phyloP scores from a whole-genome alignment of 306 rosid genomes.

The Spatholobus suberectus region DNA sequence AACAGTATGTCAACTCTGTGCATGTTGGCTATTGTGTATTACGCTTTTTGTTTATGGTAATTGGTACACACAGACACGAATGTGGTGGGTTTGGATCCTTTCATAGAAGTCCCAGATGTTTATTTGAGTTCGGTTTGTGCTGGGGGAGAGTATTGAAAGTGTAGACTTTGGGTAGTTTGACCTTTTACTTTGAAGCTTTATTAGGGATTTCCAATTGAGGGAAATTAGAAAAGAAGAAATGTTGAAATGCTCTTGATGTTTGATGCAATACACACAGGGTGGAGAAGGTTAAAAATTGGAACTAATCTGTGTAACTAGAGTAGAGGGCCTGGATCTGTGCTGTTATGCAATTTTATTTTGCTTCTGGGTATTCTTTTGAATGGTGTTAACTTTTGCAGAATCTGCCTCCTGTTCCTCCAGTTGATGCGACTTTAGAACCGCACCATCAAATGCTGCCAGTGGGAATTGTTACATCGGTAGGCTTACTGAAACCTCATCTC shows the following conservation, averaged over 20 bases:
- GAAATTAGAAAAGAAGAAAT: background rate
- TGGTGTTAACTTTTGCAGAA: conserved; percentile 56
- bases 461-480: conserved; percentile 86
- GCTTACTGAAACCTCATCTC: conserved; percentile 32
- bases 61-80: background rate
- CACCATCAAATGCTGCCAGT: conserved; percentile 76
- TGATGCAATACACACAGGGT: background rate
- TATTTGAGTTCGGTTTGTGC: conserved; percentile 12
- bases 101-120: background rate
- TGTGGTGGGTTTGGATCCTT: conserved; percentile 1
- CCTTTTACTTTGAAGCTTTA: background rate
- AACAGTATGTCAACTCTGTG: background rate
- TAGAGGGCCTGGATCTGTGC: background rate
- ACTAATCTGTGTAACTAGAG: background rate
- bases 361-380: conserved; percentile 28
- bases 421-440: conserved; percentile 65
- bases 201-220: background rate
- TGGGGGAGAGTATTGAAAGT: background rate
- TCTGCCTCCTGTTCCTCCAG: conserved; percentile 78
- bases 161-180: background rate
- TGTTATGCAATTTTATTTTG: conserved; percentile 25
- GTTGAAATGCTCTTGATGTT: conserved; percentile 3
- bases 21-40: background rate
- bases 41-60: background rate
- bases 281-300: background rate